Base-by-base conservation (phyloP, 345 rosid species). In the Citrus unshiu region DNA sequence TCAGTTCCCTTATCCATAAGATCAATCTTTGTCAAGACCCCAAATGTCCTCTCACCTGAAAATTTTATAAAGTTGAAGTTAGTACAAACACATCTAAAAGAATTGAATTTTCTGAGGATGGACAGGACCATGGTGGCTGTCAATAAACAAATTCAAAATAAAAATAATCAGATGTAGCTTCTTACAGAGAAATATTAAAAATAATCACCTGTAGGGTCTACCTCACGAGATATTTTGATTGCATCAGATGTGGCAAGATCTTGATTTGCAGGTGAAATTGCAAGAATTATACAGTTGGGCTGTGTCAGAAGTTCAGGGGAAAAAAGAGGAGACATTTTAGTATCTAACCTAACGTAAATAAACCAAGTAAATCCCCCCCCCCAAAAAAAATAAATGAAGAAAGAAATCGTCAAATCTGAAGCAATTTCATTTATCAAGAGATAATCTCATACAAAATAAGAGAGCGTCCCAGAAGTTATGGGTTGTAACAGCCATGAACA, bases 211-310 rank as follows among this genome's bases (percentile, higher is more conserved):
- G 98, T 82, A 59, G 98, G 99, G 77, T 97, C 99, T 70, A 97
- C 99, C 83, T 97, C 99, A 71, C 99, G 98, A 35, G 93, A 97
- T 76, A 97, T 97, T 87, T 93, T 97, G 74, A 97, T 94, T 76
- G 99, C 99, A 85, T 97, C 99, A 9, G 98, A 97, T 21, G 99
- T 97, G 71, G 99, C 99, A 70, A 97, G 97, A 92, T 97, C 99
- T 92, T 97, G 99, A 82, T 97, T 97, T 59, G 99, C 99, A 39
- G 99, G 99, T 80, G 99, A 97, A 85, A 97, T 92, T 51, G 99
- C 99, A 80, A 97, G 85, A 85, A 97, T 97, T 81, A 97, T 85
- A 89, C 95, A 91, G 84, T 97, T 97, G 70, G 99, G 98, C 99
- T 97, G 87, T 82, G 85, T 24, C 63, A 65, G 84, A 83, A 40